phyloP scores from a whole-genome alignment of 805 yeast species.

The Zygosaccharomyces siamensis region DNA sequence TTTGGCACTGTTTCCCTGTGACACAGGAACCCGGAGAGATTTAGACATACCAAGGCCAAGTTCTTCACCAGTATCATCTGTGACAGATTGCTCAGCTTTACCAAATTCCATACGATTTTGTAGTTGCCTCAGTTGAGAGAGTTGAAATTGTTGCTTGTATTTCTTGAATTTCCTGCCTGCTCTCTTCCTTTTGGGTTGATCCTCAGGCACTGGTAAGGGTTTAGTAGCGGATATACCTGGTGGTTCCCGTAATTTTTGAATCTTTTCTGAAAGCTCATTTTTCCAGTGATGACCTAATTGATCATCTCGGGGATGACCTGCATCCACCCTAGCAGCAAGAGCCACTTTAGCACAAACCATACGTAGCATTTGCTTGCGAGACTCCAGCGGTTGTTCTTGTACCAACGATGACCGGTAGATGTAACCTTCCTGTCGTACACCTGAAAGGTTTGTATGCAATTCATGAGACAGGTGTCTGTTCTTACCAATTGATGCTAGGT shows the following conservation, averaged over 20 bases:
- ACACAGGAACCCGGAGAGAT: conserved; percentile 23
- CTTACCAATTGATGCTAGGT: conserved; percentile 71
- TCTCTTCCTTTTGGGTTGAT: conserved; percentile 70
- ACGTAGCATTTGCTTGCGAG: conserved; percentile 65
- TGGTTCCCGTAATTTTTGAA: conserved; percentile 71
- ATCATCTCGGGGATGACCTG: conserved; percentile 44
- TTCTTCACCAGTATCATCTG: conserved; percentile 72
- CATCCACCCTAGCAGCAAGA: conserved; percentile 79
- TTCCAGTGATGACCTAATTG: conserved; percentile 54
- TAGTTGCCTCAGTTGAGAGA: conserved; percentile 76
- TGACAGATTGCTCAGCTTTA: conserved; percentile 55
- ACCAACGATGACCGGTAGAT: conserved; percentile 57
- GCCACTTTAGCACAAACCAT: conserved; percentile 74
- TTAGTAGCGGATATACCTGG: conserved; percentile 56
- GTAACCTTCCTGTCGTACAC: conserved; percentile 63
- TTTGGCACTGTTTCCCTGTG: conserved; percentile 48
- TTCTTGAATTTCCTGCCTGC: conserved; percentile 82
- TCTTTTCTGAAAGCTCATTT: conserved; percentile 53
- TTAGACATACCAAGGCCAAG: conserved; percentile 72
- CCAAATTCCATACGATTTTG: conserved; percentile 86
- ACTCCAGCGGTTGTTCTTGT: conserved; percentile 52
- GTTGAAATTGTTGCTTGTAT: conserved; percentile 71
- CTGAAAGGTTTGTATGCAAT: conserved; percentile 36
- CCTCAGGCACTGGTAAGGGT: conserved; percentile 69
- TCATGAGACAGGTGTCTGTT: conserved; percentile 34